These are phyloP conservation scores for Aspergillus thermomutatus DNA, from an alignment of 2,329 filamentous ascomycete genomes.

Conservation along the genomic window DNA sequence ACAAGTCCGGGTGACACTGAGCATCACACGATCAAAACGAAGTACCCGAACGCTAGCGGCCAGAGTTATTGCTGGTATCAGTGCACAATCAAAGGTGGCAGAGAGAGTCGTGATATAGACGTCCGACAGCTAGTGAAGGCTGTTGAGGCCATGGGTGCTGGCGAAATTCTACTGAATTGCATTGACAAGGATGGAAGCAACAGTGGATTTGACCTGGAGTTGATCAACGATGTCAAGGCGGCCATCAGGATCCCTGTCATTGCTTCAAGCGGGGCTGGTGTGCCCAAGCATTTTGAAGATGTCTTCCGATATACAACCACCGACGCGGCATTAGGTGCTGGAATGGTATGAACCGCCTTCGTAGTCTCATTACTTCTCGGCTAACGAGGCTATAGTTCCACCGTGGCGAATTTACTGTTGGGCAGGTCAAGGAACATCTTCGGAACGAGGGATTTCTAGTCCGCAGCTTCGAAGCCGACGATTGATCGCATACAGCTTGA, in stretches of 20 bases:
- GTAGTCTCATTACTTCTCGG: neutral
- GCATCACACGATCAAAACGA: conserved; percentile 72
- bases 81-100: conserved; percentile 92
- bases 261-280: conserved; percentile 86
- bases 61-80: conserved; percentile 93
- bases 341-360: conserved; percentile 62
- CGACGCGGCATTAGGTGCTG: conserved; percentile 90
- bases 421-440: conserved; percentile 85
- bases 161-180: conserved; percentile 93
- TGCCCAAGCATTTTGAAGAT: conserved; percentile 82
- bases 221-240: conserved; percentile 84
- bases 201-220: conserved; percentile 88
- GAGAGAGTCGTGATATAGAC: conserved; percentile 90
- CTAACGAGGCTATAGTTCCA: conserved; percentile 63
- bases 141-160: conserved; percentile 92
- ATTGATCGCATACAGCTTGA: neutral
- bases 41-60: conserved; percentile 67
- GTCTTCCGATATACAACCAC: conserved; percentile 83
- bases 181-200: conserved; percentile 97
- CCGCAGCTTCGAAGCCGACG: conserved; percentile 65
- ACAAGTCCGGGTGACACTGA: conserved; percentile 63
- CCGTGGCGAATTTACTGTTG: conserved; percentile 88
- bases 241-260: conserved; percentile 90
- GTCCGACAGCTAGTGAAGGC: conserved; percentile 83
- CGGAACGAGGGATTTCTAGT: conserved; percentile 69